phyloP scores from a whole-genome alignment of 2,329 filamentous ascomycete species.

The Xylaria sp. region DNA sequence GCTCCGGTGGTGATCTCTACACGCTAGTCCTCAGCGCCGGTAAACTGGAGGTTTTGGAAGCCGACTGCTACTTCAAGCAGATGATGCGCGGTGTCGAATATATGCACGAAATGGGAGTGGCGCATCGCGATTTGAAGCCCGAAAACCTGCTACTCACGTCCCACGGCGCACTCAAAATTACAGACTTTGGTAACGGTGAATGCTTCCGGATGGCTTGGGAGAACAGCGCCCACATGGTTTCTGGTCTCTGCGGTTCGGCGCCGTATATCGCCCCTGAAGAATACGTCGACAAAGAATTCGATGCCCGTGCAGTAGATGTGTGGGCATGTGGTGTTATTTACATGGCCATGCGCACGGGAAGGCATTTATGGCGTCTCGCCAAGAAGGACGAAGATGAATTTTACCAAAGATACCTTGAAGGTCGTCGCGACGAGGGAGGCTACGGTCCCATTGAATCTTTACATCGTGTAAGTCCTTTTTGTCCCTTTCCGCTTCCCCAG shows the following conservation, averaged over 20 bases:
- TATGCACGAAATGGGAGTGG: slow-evolving; percentile 98
- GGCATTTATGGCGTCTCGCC: slow-evolving; percentile 94
- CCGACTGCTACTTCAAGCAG: slow-evolving; percentile 98
- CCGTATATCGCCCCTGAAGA: slow-evolving; percentile 98
- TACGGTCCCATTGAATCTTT: slow-evolving; percentile 95
- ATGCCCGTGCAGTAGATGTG: slow-evolving; percentile 93
- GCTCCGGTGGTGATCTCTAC: slow-evolving; percentile 91
- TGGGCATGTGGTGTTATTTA: slow-evolving; percentile 99
- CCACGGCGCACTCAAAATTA: slow-evolving; percentile 91
- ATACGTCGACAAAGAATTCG: slow-evolving; percentile 91
- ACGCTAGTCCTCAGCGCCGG: slow-evolving; percentile 85
- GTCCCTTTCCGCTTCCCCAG: neutral
- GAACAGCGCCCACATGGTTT: slow-evolving; percentile 96
- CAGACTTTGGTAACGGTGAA: slow-evolving; percentile 97
- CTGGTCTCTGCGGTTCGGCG: slow-evolving; percentile 89
- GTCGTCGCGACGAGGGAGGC: slow-evolving; percentile 87
- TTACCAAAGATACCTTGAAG: slow-evolving; percentile 88
- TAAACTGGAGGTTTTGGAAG: slow-evolving; percentile 86
- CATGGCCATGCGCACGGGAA: slow-evolving; percentile 97
- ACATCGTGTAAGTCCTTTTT: slow-evolving; percentile 67
- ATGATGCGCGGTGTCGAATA: slow-evolving; percentile 99
- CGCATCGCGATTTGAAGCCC: slow-evolving; percentile 92
- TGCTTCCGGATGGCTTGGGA: slow-evolving; percentile 99
- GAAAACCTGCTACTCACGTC: slow-evolving; percentile 93
- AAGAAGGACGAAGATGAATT: slow-evolving; percentile 97